Evolutionary conservation across 176 grass and related monocot genomes (phyloP).

Genomic region (Zea luxurians): DNA sequence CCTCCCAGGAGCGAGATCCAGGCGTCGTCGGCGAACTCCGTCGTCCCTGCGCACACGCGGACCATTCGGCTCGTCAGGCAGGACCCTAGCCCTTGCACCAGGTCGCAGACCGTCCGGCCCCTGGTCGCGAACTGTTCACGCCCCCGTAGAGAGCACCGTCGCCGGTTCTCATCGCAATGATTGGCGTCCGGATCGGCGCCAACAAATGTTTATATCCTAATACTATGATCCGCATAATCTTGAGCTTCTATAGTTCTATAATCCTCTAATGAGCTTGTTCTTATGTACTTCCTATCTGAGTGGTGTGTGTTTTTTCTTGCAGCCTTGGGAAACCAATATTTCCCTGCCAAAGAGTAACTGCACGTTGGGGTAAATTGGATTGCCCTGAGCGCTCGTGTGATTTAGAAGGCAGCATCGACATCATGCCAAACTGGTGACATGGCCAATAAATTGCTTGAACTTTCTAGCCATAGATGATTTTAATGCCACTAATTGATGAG

Average conservation of each 20-base stretch:
- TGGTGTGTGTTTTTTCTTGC: constrained; percentile 36
- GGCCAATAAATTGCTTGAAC: background rate
- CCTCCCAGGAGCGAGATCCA: too few relatives aligned
- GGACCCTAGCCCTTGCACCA: too few relatives aligned
- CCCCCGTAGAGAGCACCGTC: too few relatives aligned
- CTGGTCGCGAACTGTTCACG: too few relatives aligned
- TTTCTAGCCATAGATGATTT: background rate
- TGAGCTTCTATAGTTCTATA: background rate
- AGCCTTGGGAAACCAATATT: constrained; percentile 89
- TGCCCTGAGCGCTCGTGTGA: constrained; percentile 82
- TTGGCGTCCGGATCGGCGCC: too few relatives aligned
- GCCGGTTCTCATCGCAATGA: too few relatives aligned
- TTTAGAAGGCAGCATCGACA: constrained; percentile 56
- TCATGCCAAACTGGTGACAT: constrained; percentile 50
- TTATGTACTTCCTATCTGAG: constrained; percentile 20
- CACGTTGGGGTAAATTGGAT: constrained; percentile 90
- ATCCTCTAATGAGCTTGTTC: constrained; percentile 5
- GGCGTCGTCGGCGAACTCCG: too few relatives aligned
- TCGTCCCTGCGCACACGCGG: too few relatives aligned
- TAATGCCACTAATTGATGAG: constrained; percentile 20
- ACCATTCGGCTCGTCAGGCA: too few relatives aligned
- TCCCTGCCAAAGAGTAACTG: constrained; percentile 91
- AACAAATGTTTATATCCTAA: constrained; percentile 27
- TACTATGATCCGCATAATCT: background rate
- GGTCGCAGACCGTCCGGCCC: too few relatives aligned